Conservation (phyloP, 2,329 filamentous ascomycete genomes). For the Tolypocladium paradoxum region DNA sequence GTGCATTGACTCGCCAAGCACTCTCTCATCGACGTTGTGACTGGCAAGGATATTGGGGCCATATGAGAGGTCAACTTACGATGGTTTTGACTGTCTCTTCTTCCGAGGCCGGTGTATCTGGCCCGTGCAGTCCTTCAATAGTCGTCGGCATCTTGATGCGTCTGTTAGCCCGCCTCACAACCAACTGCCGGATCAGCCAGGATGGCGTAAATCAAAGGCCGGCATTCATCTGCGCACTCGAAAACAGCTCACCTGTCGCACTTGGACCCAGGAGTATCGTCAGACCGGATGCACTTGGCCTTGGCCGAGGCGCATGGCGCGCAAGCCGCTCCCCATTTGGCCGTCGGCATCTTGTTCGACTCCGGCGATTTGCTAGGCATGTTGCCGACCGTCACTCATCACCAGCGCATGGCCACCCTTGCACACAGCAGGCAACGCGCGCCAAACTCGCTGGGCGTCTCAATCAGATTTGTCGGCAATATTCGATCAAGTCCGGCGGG, state of each 20-base stretch:
- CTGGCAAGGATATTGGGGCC: neutral
- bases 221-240: neutral
- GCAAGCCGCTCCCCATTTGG: conserved; percentile 40
- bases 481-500: conserved; percentile 8
- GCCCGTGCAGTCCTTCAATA: conserved; percentile 34
- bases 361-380: conserved; percentile 4
- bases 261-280: conserved; percentile 23
- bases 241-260: conserved; percentile 31
- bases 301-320: conserved; percentile 37
- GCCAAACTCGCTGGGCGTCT: neutral
- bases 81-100: conserved; percentile 38
- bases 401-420: conserved; percentile 3
- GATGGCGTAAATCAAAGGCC: neutral
- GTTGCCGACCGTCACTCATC: conserved; percentile 1
- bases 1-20: neutral
- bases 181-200: neutral
- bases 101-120: conserved; percentile 40
- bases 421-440: neutral
- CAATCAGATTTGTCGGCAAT: neutral
- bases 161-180: neutral
- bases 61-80: conserved; percentile 26
- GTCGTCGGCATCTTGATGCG: conserved; percentile 30
- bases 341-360: conserved; percentile 21
- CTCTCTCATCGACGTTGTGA: neutral
- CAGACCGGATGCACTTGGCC: conserved; percentile 37